Conservation (phyloP, 1,284 basidiomycete genomes). For the Cutaneotrichosporon daszewskae region DNA sequence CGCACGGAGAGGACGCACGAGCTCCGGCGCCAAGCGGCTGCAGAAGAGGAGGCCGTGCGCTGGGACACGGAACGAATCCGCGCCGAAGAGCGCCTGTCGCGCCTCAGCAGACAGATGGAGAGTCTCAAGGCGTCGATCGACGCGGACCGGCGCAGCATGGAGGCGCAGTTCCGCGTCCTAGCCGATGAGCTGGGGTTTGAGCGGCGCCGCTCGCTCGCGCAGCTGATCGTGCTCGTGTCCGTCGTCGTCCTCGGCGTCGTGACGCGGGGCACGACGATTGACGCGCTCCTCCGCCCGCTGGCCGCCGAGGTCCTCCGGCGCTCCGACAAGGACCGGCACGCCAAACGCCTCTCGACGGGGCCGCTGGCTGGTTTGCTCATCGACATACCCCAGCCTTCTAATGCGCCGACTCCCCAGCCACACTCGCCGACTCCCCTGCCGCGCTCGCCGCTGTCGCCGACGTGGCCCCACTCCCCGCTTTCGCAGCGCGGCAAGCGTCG, state of each 20-base stretch:
- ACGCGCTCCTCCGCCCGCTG: constrained; percentile 30
- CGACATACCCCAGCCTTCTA: constrained; percentile 19
- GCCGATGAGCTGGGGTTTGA: constrained; percentile 41
- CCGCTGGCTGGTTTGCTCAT: constrained; percentile 35
- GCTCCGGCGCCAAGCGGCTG: constrained; percentile 26
- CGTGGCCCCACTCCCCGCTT: background rate
- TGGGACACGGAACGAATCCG: background rate
- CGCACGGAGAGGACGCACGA: constrained; percentile 56
- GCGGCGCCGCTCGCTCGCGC: constrained; percentile 36
- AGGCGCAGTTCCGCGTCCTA: constrained; percentile 29
- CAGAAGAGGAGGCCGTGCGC: constrained; percentile 29
- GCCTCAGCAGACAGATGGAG: constrained; percentile 36
- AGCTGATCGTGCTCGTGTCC: constrained; percentile 36
- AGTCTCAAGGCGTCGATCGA: constrained; percentile 32
- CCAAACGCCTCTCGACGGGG: constrained; percentile 17
- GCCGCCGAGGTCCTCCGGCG: background rate
- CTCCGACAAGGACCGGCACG: background rate
- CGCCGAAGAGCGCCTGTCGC: constrained; percentile 40
- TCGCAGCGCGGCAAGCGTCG: background rate
- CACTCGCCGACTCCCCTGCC: too few relatives aligned
- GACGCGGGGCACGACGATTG: constrained; percentile 28
- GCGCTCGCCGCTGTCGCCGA: background rate
- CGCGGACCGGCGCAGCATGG: constrained; percentile 27
- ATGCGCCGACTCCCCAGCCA: too few relatives aligned
- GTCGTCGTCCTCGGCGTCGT: constrained; percentile 33